Percentiles rank a stretch among this genome's conserved stretches.
Conservation (phyloP, 192 early-diverging fungal species). For the Podochytrium sp. region DNA sequence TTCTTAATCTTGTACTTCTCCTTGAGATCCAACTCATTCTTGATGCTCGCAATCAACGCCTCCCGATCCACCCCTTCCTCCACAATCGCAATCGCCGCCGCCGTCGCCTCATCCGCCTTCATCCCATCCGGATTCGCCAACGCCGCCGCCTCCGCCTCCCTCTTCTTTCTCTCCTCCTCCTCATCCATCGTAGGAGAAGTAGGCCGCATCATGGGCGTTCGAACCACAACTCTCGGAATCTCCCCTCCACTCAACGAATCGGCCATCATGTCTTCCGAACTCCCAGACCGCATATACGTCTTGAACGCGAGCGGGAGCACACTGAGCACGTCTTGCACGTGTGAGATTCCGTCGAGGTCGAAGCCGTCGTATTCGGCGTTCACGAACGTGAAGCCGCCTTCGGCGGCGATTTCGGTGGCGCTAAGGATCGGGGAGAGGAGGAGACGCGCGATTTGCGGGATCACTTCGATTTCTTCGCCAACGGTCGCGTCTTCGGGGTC, state of each 20-base stretch:
- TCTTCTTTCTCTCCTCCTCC: constrained; percentile 5
- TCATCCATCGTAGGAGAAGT: constrained; percentile 25
- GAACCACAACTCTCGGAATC: not conserved
- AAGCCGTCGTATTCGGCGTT: constrained; percentile 36
- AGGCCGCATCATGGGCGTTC: constrained; percentile 37
- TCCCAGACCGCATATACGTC: constrained; percentile 4
- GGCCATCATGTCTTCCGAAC: constrained; percentile 7
- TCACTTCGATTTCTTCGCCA: constrained; percentile 31
- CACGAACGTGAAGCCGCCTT: constrained; percentile 33
- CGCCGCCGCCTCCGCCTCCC: not conserved
- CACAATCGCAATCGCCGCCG: constrained; percentile 7
- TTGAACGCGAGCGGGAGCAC: not conserved
- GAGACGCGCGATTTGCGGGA: constrained; percentile 22
- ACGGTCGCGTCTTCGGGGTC: constrained; percentile 9
- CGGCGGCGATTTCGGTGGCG: not conserved
- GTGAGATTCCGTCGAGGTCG: not conserved
- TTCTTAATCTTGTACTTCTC: constrained; percentile 49
- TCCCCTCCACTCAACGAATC: not conserved
- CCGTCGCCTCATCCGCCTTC: constrained; percentile 11
- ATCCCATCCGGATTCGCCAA: not conserved
- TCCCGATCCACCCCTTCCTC: constrained; percentile 47
- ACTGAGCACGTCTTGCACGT: not conserved
- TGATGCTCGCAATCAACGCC: constrained; percentile 45
- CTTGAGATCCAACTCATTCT: constrained; percentile 44
- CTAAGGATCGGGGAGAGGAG: constrained; percentile 21